A percentile compares a stretch with the other conserved stretches of the same genome.
These are phyloP conservation scores for Ogataea nonfermentans DNA, from an alignment of 805 yeast genomes.

Conservation along the genomic window DNA sequence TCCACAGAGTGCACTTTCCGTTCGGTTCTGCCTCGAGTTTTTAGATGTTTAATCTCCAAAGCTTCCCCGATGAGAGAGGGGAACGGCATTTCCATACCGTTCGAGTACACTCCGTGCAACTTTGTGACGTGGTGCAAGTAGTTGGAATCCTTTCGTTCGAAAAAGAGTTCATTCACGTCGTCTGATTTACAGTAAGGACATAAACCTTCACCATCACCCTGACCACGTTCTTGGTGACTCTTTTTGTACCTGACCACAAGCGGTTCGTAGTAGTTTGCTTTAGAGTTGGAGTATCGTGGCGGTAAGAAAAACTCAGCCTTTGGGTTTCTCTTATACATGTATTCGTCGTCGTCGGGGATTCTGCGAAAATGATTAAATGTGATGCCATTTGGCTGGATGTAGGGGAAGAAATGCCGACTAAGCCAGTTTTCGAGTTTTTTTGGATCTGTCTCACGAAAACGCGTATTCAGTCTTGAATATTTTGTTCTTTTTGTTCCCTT, in stretches of 20 bases:
- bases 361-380: slow-evolving; percentile 17
- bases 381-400: slow-evolving; percentile 21
- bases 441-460: slow-evolving; percentile 15
- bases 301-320: slow-evolving; percentile 17
- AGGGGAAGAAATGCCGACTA: slow-evolving; percentile 16
- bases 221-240: slow-evolving; percentile 13
- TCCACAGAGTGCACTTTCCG: slow-evolving; percentile 23
- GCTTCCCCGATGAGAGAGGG: slow-evolving; percentile 27
- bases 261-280: slow-evolving; percentile 25
- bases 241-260: slow-evolving; percentile 23
- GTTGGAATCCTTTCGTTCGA: slow-evolving; percentile 25
- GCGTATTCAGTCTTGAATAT: slow-evolving; percentile 10
- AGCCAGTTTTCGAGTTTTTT: slow-evolving; percentile 14
- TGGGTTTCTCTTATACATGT: slow-evolving; percentile 19
- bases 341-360: slow-evolving; percentile 13
- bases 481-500: slow-evolving; percentile 14
- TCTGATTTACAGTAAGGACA: slow-evolving; percentile 32
- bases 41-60: slow-evolving; percentile 17
- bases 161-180: slow-evolving; percentile 20
- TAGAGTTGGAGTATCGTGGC: slow-evolving; percentile 15
- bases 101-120: slow-evolving; percentile 33
- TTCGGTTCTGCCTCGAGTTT: slow-evolving; percentile 18
- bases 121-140: slow-evolving; percentile 35
- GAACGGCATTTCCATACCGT: slow-evolving; percentile 30
- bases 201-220: slow-evolving; percentile 27